These are phyloP conservation scores for Penicillium argentinense DNA, from an alignment of 495 filamentous ascomycete species.

Conservation along the genomic window DNA sequence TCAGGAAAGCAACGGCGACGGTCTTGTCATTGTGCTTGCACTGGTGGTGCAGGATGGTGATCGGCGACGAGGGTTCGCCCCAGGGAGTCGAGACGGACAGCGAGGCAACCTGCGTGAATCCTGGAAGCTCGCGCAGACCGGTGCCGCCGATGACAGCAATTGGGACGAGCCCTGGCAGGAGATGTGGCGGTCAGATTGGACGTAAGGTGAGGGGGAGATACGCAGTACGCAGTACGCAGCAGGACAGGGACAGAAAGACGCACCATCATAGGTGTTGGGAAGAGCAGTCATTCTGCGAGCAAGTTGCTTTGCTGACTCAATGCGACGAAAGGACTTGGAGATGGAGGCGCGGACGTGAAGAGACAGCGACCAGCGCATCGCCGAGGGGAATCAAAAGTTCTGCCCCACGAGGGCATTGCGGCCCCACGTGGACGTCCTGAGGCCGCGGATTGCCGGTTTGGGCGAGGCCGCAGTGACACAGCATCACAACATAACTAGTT, in stretches of 20 bases:
- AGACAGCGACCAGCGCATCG: conserved; percentile 17
- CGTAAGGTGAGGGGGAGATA: conserved; percentile 10
- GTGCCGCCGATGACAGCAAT: conserved; percentile 98
- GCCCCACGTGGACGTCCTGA: conserved; percentile 22
- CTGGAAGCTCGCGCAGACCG: conserved; percentile 69
- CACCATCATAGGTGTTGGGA: conserved; percentile 56
- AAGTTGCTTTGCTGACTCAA: conserved; percentile 36
- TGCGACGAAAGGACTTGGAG: conserved; percentile 33
- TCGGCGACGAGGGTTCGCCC: conserved; percentile 87
- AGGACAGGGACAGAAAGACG: conserved; percentile 12
- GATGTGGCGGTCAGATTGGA: conserved; percentile 12
- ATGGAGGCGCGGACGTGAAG: conserved; percentile 32
- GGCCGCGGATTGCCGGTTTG: conserved; percentile 9
- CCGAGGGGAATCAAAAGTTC: conserved; percentile 14
- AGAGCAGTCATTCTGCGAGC: conserved; percentile 55
- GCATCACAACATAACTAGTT: too few species aligned
- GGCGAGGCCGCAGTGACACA: too few species aligned
- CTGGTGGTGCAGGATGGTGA: conserved; percentile 82
- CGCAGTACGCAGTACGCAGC: too few species aligned
- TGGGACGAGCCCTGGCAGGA: conserved; percentile 65
- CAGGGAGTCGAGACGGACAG: conserved; percentile 80
- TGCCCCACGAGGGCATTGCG: conserved; percentile 15
- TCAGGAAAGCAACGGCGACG: conserved; percentile 87
- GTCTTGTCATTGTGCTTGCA: conserved; percentile 53
- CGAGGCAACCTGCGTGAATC: conserved; percentile 78